Evolutionary conservation across 1,284 basidiomycete genomes (phyloP), one percentile per base, ranked within the genome.

Genomic region (Butyriboletus appendiculatus): DNA sequence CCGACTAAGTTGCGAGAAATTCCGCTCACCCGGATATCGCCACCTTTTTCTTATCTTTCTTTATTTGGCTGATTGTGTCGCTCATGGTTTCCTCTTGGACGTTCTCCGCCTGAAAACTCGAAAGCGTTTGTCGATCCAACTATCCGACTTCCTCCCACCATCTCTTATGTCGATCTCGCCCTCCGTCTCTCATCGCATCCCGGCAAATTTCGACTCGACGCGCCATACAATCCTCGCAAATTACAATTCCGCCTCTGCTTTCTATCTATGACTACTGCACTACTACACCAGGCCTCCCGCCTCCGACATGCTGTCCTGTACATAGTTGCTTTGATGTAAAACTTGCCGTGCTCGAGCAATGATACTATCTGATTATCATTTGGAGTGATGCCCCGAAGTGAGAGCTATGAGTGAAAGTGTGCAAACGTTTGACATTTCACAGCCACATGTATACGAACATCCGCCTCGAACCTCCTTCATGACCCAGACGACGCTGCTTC

Each of bases 401-500:
- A 22, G 22, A 4, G 24, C 24, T 6, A 24, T 10, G 26, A 5
- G 18, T 26, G 26, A 20, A 26, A n/a, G n/a, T 35, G 15, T 30
- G n/a, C 14, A 20, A 44, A 34, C 2, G 7, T 15, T 30, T 2
- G 12, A 24, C 11, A 3, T 9, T 6, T 42, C 63, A 68, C 59
- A 62, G 68, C 69, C 69, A 72, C 69, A 56, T 48, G 49, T 18
- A 41, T 41, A 43, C 35, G 22, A 55, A 53, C 45, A 34, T 57
- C 20, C n/a, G 34, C 22, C 49, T 48, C 41, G 41, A 56, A 47
- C 37, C 43, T 45, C 53, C 28, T 58, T 58, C 61, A 86, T 86
- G 83, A 78, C 81, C 48, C 82, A 85, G 64, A 83, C 83, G 30
- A 83, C 84, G 2, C 62, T 85, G 56, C 79, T 88, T 51, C 84